Base-by-base conservation (phyloP, 257 asterid species). In the Leonotis leonurus region DNA sequence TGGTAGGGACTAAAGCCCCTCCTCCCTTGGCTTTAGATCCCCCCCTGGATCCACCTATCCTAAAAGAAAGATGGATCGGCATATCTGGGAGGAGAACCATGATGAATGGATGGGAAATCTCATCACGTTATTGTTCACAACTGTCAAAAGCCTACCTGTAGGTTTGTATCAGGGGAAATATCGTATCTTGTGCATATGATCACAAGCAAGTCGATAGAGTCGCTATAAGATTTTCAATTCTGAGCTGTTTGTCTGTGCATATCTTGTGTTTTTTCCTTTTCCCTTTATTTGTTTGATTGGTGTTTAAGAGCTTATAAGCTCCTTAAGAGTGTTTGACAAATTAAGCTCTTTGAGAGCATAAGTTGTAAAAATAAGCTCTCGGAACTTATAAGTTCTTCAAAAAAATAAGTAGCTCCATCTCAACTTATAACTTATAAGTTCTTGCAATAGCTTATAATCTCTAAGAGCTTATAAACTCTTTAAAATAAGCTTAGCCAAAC, bases 1-100 rank as follows among this genome's bases (percentile, higher is more conserved):
- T n/a, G n/a, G n/a, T n/a, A n/a, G n/a, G n/a, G n/a, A n/a, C n/a
- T n/a, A n/a, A n/a, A n/a, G n/a, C n/a, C n/a, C n/a, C n/a, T n/a
- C n/a, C n/a, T n/a, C n/a, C n/a, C n/a, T n/a, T n/a, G n/a, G n/a
- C n/a, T n/a, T n/a, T n/a, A n/a, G n/a, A n/a, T n/a, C n/a, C n/a
- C n/a, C n/a, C n/a, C n/a, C n/a, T n/a, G n/a, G n/a, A n/a, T n/a
- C n/a, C n/a, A n/a, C 97, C 99, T 65, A 58, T 93, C 64, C 80
- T 93, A 40, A 86, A 83, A 83, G 99, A 93, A 71, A 87, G 99
- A 78, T 93, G 97, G 97, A 68, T 86, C 6, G 97, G 97, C 21
- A 53, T 89, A 67, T 75, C 62, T 30, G 97, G 96, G 73, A 80
- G 83, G 81, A 80, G 73, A 73, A 87, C 94, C 66, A 72, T 90